Percentiles rank a stretch among this genome's conserved stretches.
phyloP scores from a whole-genome alignment of 1,284 basidiomycete species.

The Boletus hoseneyae region DNA sequence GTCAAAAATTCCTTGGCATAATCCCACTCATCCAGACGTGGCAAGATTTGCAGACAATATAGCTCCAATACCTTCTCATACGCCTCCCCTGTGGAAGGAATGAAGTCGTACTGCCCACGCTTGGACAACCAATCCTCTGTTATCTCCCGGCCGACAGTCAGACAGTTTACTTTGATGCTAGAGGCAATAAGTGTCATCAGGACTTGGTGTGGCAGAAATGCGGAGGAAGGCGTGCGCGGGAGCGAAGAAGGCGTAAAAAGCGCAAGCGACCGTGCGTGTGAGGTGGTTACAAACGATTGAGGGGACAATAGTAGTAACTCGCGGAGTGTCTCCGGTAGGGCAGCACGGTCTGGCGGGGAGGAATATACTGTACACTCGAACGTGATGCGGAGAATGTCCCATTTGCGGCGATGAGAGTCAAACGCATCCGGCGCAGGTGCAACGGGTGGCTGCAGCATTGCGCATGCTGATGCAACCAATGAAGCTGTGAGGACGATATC shows the following conservation, averaged over 20 bases:
- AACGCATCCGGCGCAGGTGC: slow-evolving; percentile 42
- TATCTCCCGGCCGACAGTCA: slow-evolving; percentile 57
- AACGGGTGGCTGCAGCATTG: slow-evolving; percentile 51
- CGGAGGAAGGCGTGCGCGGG: slow-evolving; percentile 41
- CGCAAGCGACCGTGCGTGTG: slow-evolving; percentile 60
- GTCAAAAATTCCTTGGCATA: slow-evolving; percentile 70
- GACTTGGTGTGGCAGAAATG: slow-evolving; percentile 64
- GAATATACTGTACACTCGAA: slow-evolving; percentile 71
- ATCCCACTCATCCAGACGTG: slow-evolving; percentile 71
- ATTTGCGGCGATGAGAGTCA: slow-evolving; percentile 61
- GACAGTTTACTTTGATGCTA: slow-evolving; percentile 61
- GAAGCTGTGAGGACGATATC: slow-evolving; percentile 61
- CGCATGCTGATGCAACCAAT: slow-evolving; percentile 65
- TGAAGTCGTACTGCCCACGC: slow-evolving; percentile 38
- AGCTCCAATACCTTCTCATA: slow-evolving; percentile 73
- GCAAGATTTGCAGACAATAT: slow-evolving; percentile 69
- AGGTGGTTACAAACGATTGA: slow-evolving; percentile 50
- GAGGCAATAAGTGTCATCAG: slow-evolving; percentile 66
- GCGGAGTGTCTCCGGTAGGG: slow-evolving; percentile 49
- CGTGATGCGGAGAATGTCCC: slow-evolving; percentile 80
- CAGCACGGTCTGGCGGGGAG: slow-evolving; percentile 45
- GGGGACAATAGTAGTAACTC: slow-evolving; percentile 54
- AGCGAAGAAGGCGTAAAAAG: slow-evolving; percentile 57
- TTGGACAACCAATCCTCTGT: slow-evolving; percentile 74
- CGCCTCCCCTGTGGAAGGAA: slow-evolving; percentile 41